phyloP scores from a whole-genome alignment of 2,329 filamentous ascomycete genomes.

The Arthrobotrys pseudoclavata region DNA sequence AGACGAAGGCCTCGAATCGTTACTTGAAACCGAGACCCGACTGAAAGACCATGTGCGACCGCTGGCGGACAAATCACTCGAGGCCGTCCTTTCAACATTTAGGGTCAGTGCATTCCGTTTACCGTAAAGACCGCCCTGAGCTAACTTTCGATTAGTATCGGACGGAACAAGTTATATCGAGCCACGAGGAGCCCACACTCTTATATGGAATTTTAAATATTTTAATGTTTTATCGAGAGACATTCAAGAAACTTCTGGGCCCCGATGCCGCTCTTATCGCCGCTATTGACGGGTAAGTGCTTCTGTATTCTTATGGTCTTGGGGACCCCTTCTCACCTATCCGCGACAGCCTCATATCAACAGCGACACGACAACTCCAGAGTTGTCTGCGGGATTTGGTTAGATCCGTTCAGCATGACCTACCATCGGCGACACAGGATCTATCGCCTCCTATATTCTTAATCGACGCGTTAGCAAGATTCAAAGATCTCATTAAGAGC shows the following conservation, averaged over 20 bases:
- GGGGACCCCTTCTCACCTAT: not conserved
- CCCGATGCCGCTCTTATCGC: constrained; percentile 77
- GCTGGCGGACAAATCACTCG: constrained; percentile 81
- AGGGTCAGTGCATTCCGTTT: constrained; percentile 45
- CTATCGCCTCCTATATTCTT: constrained; percentile 84
- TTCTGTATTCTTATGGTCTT: not conserved
- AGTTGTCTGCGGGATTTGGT: constrained; percentile 84
- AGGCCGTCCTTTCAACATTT: constrained; percentile 61
- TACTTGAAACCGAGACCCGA: constrained; percentile 72
- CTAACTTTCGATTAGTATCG: constrained; percentile 65
- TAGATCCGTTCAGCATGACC: constrained; percentile 78
- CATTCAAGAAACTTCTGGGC: constrained; percentile 84
- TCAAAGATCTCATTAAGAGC: constrained; percentile 84
- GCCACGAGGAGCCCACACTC: constrained; percentile 88
- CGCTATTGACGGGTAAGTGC: constrained; percentile 69
- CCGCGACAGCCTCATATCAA: constrained; percentile 74
- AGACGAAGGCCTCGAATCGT: constrained; percentile 87
- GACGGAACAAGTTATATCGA: constrained; percentile 90
- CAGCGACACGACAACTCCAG: constrained; percentile 85
- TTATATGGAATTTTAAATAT: constrained; percentile 93
- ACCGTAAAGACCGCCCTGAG: not conserved
- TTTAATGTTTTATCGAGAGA: constrained; percentile 87
- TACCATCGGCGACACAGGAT: constrained; percentile 78
- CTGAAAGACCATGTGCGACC: constrained; percentile 67
- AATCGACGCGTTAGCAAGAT: constrained; percentile 80